phyloP scores from a whole-genome alignment of 78 protist genomes.

The Chrysochromulina tobinii region DNA sequence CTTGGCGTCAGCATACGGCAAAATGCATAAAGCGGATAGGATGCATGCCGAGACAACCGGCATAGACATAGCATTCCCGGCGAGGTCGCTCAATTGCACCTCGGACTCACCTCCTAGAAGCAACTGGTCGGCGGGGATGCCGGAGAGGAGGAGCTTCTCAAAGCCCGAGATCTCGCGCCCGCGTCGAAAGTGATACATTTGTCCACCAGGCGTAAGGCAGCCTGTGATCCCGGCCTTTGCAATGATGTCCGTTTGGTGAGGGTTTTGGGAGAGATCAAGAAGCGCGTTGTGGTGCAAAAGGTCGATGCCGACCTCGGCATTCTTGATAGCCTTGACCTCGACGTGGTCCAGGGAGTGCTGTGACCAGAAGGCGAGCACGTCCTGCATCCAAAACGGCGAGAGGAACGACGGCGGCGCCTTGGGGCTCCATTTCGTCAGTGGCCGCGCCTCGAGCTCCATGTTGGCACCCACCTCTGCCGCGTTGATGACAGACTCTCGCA shows the following conservation, averaged over 20 bases:
- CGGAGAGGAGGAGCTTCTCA: constrained; percentile 7
- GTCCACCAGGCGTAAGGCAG: background rate
- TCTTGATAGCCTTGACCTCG: background rate
- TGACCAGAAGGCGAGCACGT: background rate
- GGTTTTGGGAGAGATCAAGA: background rate
- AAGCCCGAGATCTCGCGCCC: background rate
- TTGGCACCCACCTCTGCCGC: background rate
- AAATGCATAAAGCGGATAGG: background rate
- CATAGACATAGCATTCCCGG: background rate
- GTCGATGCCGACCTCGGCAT: background rate
- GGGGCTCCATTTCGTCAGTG: background rate
- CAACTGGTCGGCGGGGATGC: constrained; percentile 10
- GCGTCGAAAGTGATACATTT: background rate
- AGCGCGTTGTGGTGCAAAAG: background rate
- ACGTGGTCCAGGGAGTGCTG: background rate
- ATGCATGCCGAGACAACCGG: background rate
- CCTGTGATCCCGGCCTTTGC: background rate
- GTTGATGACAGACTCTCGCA: background rate
- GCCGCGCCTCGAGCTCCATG: background rate
- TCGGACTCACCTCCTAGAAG: background rate
- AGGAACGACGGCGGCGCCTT: background rate
- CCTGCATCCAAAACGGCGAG: background rate
- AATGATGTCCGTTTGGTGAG: background rate
- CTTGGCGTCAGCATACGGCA: background rate
- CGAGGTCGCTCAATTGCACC: background rate